Conservation (phyloP, 1,284 basidiomycete genomes). For the Apiotrichum sp. region DNA sequence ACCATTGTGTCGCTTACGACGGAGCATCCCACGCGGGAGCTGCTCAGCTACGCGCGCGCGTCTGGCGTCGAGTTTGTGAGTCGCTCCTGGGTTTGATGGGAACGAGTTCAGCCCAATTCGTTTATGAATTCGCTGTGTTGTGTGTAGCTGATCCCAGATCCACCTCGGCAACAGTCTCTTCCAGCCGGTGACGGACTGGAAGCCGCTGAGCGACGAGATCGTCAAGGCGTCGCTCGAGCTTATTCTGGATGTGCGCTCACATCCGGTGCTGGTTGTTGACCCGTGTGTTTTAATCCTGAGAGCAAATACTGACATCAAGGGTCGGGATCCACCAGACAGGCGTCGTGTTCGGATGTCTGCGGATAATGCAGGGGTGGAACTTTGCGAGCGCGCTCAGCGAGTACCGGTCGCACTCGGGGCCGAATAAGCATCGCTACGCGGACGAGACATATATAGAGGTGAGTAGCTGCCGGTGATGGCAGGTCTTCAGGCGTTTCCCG, state of each 20-base stretch:
- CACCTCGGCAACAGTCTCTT: conserved; percentile 40
- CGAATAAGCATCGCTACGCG: conserved; percentile 40
- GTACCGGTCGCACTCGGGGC: conserved; percentile 43
- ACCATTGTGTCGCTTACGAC: conserved; percentile 42
- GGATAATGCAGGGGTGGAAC: conserved; percentile 44
- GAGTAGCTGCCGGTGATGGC: neutral
- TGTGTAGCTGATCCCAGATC: conserved; percentile 18
- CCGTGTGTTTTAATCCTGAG: conserved; percentile 26
- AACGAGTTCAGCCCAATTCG: too few relatives aligned
- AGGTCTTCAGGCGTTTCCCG: too few relatives aligned
- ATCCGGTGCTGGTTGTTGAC: conserved; percentile 42
- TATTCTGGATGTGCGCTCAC: conserved; percentile 32
- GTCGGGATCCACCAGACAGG: conserved; percentile 45
- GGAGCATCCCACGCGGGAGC: conserved; percentile 39
- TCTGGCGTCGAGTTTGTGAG: conserved; percentile 35
- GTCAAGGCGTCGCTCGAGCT: conserved; percentile 43
- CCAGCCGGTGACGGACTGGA: conserved; percentile 39
- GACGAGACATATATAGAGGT: conserved; percentile 48
- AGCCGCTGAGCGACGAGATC: conserved; percentile 41
- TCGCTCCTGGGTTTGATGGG: neutral
- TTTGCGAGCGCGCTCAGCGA: conserved; percentile 42
- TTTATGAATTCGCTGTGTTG: neutral
- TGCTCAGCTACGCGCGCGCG: conserved; percentile 25
- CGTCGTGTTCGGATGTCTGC: conserved; percentile 39
- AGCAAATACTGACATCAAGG: conserved; percentile 15